Evolutionary conservation across 2,329 filamentous ascomycete species (phyloP).

Genomic region (Nannizziopsis arthrosporioides): DNA sequence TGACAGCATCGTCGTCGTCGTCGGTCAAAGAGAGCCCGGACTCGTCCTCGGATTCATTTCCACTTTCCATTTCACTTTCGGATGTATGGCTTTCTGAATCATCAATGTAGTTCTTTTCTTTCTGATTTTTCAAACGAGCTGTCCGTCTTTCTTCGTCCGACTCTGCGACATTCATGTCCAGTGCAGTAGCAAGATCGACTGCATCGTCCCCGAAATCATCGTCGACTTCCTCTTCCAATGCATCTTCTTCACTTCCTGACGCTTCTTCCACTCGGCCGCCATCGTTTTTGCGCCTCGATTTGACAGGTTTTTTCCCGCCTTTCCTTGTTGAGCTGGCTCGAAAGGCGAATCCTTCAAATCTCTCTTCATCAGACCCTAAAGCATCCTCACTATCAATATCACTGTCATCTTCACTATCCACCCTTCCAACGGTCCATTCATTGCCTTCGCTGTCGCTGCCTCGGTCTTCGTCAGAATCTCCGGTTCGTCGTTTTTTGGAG

Average conservation of each 20-base stretch:
- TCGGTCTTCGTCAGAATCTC: slow-evolving; percentile 48
- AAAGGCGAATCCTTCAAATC: slow-evolving; percentile 65
- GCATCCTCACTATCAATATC: slow-evolving; percentile 68
- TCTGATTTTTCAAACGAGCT: slow-evolving; percentile 23
- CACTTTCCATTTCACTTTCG: slow-evolving; percentile 30
- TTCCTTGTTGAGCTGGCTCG: slow-evolving; percentile 44
- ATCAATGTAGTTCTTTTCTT: slow-evolving; percentile 18
- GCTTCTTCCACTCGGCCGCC: slow-evolving; percentile 42
- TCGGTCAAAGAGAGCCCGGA: slow-evolving; percentile 41
- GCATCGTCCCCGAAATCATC: slow-evolving; percentile 53
- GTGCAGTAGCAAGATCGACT: slow-evolving; percentile 50
- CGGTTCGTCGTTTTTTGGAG: slow-evolving; percentile 36
- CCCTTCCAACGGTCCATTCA: slow-evolving; percentile 66
- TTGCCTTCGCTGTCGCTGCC: slow-evolving; percentile 79
- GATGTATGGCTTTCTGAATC: slow-evolving; percentile 33
- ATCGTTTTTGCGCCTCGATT: slow-evolving; percentile 18
- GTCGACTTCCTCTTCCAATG: slow-evolving; percentile 41
- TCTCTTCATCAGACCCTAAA: slow-evolving; percentile 77
- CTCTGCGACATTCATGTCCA: slow-evolving; percentile 45
- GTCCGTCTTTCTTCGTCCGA: slow-evolving; percentile 32
- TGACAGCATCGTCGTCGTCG: slow-evolving; percentile 37
- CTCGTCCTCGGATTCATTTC: slow-evolving; percentile 34
- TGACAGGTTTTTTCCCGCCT: slow-evolving; percentile 20
- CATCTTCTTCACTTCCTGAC: slow-evolving; percentile 28
- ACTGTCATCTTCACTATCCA: slow-evolving; percentile 55